Conservation (phyloP, 352 stramenopile species). For the Pythium rhizo-oryzae region DNA sequence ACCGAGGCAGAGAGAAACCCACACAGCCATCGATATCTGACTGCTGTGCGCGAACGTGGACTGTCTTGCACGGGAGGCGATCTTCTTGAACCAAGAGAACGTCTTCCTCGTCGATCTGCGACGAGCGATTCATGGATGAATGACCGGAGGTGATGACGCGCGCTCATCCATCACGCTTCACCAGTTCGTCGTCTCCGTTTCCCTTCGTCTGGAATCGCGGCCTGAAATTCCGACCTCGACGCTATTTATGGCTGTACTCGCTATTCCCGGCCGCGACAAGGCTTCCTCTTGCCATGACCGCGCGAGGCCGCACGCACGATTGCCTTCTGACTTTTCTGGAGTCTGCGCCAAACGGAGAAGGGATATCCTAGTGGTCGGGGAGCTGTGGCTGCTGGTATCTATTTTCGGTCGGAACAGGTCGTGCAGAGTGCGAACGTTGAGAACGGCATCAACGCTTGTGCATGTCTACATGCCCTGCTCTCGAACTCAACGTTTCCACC, state of each 20-base stretch:
- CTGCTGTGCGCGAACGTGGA: neutral
- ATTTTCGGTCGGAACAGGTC: neutral
- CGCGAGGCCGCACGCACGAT: too few relatives aligned
- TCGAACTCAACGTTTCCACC: neutral
- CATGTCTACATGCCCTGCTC: neutral
- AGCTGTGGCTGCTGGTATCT: neutral
- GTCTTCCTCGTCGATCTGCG: neutral
- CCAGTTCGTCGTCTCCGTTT: too few relatives aligned
- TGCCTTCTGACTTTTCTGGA: too few relatives aligned
- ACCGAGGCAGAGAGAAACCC: constrained; percentile 6
- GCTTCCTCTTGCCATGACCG: too few relatives aligned
- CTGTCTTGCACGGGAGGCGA: neutral
- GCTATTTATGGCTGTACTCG: too few relatives aligned
- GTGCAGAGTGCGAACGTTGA: neutral
- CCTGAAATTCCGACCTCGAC: too few relatives aligned
- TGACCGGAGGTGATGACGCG: neutral
- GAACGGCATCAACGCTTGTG: neutral
- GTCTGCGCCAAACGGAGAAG: too few relatives aligned
- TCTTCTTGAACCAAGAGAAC: neutral
- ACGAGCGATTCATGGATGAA: neutral
- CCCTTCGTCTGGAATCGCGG: too few relatives aligned
- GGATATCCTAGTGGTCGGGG: too few relatives aligned
- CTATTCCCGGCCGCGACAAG: too few relatives aligned
- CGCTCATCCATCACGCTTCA: neutral
- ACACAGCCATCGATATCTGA: constrained; percentile 17